These are phyloP conservation scores for Lagenidium giganteum DNA, from an alignment of 352 stramenopile species.

Conservation along the genomic window DNA sequence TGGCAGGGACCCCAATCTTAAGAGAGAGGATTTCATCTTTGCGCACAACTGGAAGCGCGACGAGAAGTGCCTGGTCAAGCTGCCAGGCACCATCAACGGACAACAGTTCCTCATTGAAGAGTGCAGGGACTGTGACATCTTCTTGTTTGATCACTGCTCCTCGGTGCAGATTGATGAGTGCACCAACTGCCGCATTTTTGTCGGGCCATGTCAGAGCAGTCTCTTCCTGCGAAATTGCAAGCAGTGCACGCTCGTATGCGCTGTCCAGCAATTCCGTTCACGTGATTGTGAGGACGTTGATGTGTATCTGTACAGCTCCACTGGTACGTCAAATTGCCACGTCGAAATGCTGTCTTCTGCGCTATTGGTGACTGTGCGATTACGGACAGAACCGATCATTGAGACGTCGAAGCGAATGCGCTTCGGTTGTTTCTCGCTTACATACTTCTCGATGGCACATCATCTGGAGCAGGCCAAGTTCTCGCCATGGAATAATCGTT, in stretches of 20 bases:
- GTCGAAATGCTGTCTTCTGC: neutral
- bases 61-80: slow-evolving; percentile 39
- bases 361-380: slow-evolving; percentile 1
- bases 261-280: slow-evolving; percentile 68
- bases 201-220: slow-evolving; percentile 62
- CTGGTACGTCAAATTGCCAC: slow-evolving; percentile 19
- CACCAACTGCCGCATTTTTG: slow-evolving; percentile 59
- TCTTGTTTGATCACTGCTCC: slow-evolving; percentile 69
- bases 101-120: slow-evolving; percentile 81
- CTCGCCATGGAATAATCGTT: slow-evolving; percentile 78
- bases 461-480: slow-evolving; percentile 64
- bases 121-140: slow-evolving; percentile 70
- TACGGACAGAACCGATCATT: slow-evolving; percentile 52
- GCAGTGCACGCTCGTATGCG: slow-evolving; percentile 53
- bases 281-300: slow-evolving; percentile 59
- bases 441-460: slow-evolving; percentile 69
- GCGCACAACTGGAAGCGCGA: slow-evolving; percentile 31
- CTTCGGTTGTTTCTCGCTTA: slow-evolving; percentile 56
- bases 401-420: slow-evolving; percentile 54
- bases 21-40: slow-evolving; percentile 69
- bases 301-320: slow-evolving; percentile 61
- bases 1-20: slow-evolving; percentile 56
- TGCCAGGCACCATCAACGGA: slow-evolving; percentile 56
- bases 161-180: slow-evolving; percentile 77
- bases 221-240: slow-evolving; percentile 71